Percentiles rank a stretch among this genome's conserved stretches.
phyloP scores from a whole-genome alignment of 2,329 filamentous ascomycete genomes.

The Aspergillus vadensis region DNA sequence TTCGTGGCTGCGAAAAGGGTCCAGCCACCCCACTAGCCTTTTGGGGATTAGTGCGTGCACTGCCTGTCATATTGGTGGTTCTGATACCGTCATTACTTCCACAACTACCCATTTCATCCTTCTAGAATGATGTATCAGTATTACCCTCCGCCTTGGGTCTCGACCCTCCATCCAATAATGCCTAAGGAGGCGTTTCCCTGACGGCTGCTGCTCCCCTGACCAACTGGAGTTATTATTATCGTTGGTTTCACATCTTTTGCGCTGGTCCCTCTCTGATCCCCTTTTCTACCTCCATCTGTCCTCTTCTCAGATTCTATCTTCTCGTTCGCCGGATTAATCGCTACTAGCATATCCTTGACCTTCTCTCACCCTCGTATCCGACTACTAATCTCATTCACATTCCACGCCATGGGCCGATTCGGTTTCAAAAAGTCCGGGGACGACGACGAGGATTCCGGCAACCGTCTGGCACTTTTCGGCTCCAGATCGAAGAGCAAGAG shows the following conservation, averaged over 20 bases:
- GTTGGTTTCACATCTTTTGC: conserved; percentile 15
- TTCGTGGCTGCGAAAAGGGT: conserved; percentile 15
- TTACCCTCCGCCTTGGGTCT: conserved; percentile 18
- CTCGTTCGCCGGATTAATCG: not conserved
- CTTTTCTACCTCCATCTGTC: conserved; percentile 12
- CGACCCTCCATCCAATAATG: conserved; percentile 19
- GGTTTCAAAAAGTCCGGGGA: conserved; percentile 55
- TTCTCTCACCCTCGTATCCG: conserved; percentile 1
- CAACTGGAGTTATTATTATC: not conserved
- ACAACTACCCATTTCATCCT: too few relatives aligned
- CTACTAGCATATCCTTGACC: not conserved
- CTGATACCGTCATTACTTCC: conserved; percentile 3
- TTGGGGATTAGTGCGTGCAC: conserved; percentile 23
- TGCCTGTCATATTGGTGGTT: conserved; percentile 19
- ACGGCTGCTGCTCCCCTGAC: conserved; percentile 31
- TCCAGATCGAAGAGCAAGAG: conserved; percentile 58
- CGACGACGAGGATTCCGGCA: conserved; percentile 53
- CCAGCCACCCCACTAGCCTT: conserved; percentile 22
- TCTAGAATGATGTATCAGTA: conserved; percentile 10
- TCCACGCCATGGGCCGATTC: conserved; percentile 35
- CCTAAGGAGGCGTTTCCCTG: conserved; percentile 13
- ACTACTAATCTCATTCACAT: not conserved
- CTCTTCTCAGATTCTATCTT: conserved; percentile 8
- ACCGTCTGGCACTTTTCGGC: conserved; percentile 62
- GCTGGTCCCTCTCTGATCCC: conserved; percentile 12